Evolutionary conservation across 164 flowering plant species (phyloP).

Genomic region (Hamamelis virginiana): DNA sequence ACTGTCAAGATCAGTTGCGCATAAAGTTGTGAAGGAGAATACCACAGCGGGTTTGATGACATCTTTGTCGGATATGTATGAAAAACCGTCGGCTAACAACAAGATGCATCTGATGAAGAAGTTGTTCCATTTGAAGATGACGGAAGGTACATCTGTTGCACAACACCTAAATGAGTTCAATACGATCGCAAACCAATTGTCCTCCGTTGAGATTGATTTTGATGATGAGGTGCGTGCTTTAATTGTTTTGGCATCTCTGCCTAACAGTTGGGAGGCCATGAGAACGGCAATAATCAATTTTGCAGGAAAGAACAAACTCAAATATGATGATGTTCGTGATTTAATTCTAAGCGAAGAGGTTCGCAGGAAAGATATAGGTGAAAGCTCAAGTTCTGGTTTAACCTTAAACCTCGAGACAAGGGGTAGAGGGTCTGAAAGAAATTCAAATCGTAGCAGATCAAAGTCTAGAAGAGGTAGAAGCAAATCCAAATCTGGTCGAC

Average conservation of each 20-base stretch:
- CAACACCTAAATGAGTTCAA: constrained; percentile 11
- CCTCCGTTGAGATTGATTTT: constrained; percentile 1
- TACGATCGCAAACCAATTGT: neutral
- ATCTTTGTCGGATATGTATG: constrained; percentile 9
- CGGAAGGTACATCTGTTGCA: neutral
- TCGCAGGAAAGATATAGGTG: too few species aligned
- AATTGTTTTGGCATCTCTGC: neutral
- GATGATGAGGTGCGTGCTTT: constrained; percentile 6
- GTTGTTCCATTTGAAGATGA: neutral
- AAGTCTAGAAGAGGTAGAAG: too few species aligned
- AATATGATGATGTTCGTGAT: neutral
- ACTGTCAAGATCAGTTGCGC: neutral
- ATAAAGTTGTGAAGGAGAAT: constrained; percentile 6
- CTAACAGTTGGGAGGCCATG: neutral
- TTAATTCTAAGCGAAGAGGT: too few species aligned
- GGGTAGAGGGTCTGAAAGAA: too few species aligned
- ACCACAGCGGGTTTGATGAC: neutral
- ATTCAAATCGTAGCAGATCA: too few species aligned
- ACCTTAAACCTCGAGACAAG: too few species aligned
- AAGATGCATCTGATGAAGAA: constrained; percentile 7
- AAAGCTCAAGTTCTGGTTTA: too few species aligned
- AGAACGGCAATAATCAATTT: neutral
- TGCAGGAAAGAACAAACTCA: neutral
- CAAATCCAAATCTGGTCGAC: too few species aligned
- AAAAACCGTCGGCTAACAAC: constrained; percentile 4